A percentile compares a stretch with the other conserved stretches of the same genome.
These are phyloP conservation scores for Tylopilus sp. DNA, from an alignment of 1,284 basidiomycete species.

Conservation along the genomic window DNA sequence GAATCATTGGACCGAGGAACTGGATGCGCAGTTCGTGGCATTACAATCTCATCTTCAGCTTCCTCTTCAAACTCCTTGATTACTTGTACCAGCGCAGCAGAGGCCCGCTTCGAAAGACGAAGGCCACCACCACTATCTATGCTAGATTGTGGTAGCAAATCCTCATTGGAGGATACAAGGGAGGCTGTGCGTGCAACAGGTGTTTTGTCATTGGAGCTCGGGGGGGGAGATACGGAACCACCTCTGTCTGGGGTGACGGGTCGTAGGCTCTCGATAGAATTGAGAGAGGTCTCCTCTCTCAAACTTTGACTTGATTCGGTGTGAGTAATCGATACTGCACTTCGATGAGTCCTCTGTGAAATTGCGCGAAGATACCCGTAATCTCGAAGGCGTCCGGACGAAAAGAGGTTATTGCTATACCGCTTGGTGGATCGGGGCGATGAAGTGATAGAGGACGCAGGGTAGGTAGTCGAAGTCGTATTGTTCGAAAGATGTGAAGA, in stretches of 20 bases:
- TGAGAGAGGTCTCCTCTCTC: conserved; percentile 40
- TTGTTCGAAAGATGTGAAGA: conserved; percentile 46
- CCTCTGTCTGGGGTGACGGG: conserved; percentile 52
- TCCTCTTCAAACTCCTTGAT: conserved; percentile 69
- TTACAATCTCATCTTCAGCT: conserved; percentile 64
- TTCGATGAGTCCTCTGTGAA: conserved; percentile 45
- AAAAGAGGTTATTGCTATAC: conserved; percentile 79
- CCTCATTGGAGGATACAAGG: conserved; percentile 32
- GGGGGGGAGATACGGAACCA: conserved; percentile 39
- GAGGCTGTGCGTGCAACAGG: conserved; percentile 40
- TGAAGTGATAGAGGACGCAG: conserved; percentile 43
- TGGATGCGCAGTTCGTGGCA: conserved; percentile 56
- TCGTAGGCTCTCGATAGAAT: conserved; percentile 45
- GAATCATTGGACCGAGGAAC: conserved; percentile 36
- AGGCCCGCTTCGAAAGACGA: conserved; percentile 53
- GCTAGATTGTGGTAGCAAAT: conserved; percentile 18
- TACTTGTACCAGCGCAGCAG: conserved; percentile 62
- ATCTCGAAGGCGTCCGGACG: conserved; percentile 70
- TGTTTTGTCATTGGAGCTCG: conserved; percentile 47
- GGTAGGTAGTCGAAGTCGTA: conserved; percentile 37
- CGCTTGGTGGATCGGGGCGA: conserved; percentile 54
- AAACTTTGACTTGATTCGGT: conserved; percentile 44
- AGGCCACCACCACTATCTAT: conserved; percentile 26
- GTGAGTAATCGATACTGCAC: conserved; percentile 46
- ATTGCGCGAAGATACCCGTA: conserved; percentile 61